phyloP scores from a whole-genome alignment of 352 stramenopile species.

The Lagenidium sp. region DNA sequence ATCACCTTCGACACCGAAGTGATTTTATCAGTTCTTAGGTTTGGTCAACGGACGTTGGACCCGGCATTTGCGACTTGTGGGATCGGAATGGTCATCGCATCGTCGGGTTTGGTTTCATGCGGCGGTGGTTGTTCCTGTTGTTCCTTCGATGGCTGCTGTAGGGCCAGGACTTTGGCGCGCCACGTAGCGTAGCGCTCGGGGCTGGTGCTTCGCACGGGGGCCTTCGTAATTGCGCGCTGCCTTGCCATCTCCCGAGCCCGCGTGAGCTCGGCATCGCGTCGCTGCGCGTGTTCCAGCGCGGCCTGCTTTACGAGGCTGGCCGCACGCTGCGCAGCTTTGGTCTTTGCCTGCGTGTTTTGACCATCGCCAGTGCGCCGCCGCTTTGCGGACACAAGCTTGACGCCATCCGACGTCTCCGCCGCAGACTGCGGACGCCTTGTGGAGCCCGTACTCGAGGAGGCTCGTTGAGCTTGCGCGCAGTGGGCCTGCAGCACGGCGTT shows the following conservation, averaged over 20 bases:
- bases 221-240: neutral
- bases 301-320: conserved; percentile 7
- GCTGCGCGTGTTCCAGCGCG: neutral
- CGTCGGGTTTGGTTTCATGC: no score
- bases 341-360: neutral
- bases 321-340: conserved; percentile 13
- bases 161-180: conserved; percentile 4
- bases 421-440: no score
- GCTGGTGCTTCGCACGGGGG: neutral
- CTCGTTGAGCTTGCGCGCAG: neutral
- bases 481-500: neutral
- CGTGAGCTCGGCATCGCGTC: no score
- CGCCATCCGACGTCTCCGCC: neutral
- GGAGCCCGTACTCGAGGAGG: neutral
- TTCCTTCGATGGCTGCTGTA: no score
- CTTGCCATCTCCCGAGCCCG: neutral
- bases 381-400: neutral
- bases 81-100: no score
- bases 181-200: conserved; percentile 10
- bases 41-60: no score
- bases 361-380: neutral
- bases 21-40: no score
- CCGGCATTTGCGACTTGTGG: no score
- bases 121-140: no score
- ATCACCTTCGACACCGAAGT: no score